These are phyloP conservation scores for Nannochloris sp. DNA, from an alignment of 139 green algal species.

Conservation along the genomic window DNA sequence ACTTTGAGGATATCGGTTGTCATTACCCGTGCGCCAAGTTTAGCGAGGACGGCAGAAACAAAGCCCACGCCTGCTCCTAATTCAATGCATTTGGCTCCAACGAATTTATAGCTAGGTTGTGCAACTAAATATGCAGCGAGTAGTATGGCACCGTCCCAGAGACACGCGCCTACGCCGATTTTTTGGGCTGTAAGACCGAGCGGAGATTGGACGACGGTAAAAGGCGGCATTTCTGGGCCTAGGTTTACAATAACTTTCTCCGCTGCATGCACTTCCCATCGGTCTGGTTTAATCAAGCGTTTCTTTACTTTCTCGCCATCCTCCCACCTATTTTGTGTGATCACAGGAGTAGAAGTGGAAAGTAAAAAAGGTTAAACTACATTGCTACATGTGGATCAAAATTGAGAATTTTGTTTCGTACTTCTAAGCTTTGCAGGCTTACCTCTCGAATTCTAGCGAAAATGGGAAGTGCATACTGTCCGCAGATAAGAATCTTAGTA, in stretches of 20 bases:
- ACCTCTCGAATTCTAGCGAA: too few relatives aligned
- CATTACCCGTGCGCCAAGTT: slow-evolving; percentile 22
- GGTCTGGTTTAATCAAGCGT: slow-evolving; percentile 5
- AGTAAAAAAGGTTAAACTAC: too few relatives aligned
- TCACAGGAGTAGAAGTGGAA: too few relatives aligned
- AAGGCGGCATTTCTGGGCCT: neutral
- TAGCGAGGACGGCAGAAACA: slow-evolving; percentile 17
- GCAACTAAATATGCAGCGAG: slow-evolving; percentile 29
- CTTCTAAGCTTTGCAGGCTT: too few relatives aligned
- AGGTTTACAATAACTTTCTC: slow-evolving; percentile 28
- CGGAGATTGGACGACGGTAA: slow-evolving; percentile 13
- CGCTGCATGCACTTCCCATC: slow-evolving; percentile 40
- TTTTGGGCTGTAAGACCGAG: slow-evolving; percentile 6
- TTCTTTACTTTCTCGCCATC: slow-evolving; percentile 25
- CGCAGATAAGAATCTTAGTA: too few relatives aligned
- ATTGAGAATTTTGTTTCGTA: too few relatives aligned
- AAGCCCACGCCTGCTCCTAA: slow-evolving; percentile 37
- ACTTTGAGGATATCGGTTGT: slow-evolving; percentile 31
- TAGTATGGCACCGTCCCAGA: slow-evolving; percentile 42
- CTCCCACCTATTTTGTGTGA: too few relatives aligned
- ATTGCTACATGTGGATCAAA: too few relatives aligned
- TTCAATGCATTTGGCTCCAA: slow-evolving; percentile 27
- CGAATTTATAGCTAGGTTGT: neutral
- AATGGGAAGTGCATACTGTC: too few relatives aligned
- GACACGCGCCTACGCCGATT: slow-evolving; percentile 35